phyloP scores from a whole-genome alignment of 371 early-diverging fungal genomes.

The Cokeromyces recurvatus region DNA sequence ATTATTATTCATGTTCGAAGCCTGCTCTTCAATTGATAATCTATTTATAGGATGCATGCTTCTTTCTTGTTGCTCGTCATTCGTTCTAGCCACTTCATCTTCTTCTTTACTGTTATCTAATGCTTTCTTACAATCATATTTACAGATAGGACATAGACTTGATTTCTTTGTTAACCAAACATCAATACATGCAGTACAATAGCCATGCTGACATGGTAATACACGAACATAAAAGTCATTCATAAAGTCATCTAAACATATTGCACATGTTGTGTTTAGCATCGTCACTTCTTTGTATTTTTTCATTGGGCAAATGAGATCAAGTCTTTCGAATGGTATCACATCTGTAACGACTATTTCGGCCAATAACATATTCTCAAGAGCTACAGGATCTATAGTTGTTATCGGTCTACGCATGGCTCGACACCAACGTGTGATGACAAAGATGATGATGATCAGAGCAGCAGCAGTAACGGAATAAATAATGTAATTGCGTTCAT shows the following conservation, averaged over 20 bases:
- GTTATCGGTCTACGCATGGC: background rate
- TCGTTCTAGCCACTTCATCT: too few species aligned
- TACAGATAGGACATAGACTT: constrained; percentile 33
- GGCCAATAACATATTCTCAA: too few species aligned
- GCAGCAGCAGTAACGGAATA: constrained; percentile 8
- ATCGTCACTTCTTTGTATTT: too few species aligned
- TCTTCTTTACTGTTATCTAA: too few species aligned
- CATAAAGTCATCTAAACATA: constrained; percentile 30
- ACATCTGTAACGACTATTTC: too few species aligned
- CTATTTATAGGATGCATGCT: too few species aligned
- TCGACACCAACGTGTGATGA: constrained; percentile 5
- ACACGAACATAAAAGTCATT: constrained; percentile 19
- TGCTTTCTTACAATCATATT: constrained; percentile 23
- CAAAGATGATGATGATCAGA: background rate
- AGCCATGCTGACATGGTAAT: constrained; percentile 32
- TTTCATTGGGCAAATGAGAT: too few species aligned
- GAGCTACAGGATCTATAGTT: too few species aligned
- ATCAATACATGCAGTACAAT: constrained; percentile 31
- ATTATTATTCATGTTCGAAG: too few species aligned
- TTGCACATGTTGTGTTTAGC: constrained; percentile 13
- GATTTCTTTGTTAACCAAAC: constrained; percentile 35
- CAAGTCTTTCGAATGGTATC: too few species aligned
- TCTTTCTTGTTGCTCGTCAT: too few species aligned
- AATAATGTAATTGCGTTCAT: constrained; percentile 11
- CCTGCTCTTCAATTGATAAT: too few species aligned